These are phyloP conservation scores for Crithidia bombi DNA, from an alignment of 208 protist species.

Conservation along the genomic window DNA sequence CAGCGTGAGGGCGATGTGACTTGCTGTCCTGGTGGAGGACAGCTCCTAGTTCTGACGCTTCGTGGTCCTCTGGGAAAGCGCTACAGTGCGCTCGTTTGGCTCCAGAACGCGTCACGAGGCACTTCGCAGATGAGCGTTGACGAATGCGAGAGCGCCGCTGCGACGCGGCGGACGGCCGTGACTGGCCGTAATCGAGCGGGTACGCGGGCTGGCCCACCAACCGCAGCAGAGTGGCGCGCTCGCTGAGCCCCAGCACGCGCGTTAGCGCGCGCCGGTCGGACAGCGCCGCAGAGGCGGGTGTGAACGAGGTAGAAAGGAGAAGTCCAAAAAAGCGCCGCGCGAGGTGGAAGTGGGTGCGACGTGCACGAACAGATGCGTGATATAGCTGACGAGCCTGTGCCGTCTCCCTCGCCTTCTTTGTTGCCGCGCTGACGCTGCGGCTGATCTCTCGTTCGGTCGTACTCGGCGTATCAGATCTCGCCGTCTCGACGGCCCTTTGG, in stretches of 20 bases:
- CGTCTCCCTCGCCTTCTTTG: not conserved
- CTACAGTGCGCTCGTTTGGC: not conserved
- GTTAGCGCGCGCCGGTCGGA: not conserved
- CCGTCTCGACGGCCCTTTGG: not conserved
- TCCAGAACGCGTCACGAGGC: conserved; percentile 4
- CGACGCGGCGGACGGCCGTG: conserved; percentile 19
- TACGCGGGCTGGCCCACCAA: conserved; percentile 54
- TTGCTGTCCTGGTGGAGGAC: not conserved
- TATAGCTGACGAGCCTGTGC: not conserved
- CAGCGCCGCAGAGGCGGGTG: not conserved
- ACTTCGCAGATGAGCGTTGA: not conserved
- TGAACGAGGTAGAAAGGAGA: conserved; percentile 13
- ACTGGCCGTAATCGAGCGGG: conserved; percentile 38
- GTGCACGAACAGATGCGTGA: conserved; percentile 5
- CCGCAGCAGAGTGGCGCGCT: conserved; percentile 53
- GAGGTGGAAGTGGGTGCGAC: conserved; percentile 31
- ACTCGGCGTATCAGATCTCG: not conserved
- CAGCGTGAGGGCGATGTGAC: not conserved
- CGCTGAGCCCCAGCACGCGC: conserved; percentile 45
- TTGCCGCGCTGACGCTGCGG: no score
- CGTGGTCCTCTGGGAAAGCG: not conserved
- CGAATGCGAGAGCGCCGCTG: conserved; percentile 11
- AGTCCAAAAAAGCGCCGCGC: conserved; percentile 30
- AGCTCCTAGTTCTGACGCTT: not conserved
- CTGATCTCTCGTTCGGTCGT: no score